Evolutionary conservation across 495 filamentous ascomycete species (phyloP), one percentile per base, ranked within the genome.

Genomic region (Aspergillus heteromorphus): DNA sequence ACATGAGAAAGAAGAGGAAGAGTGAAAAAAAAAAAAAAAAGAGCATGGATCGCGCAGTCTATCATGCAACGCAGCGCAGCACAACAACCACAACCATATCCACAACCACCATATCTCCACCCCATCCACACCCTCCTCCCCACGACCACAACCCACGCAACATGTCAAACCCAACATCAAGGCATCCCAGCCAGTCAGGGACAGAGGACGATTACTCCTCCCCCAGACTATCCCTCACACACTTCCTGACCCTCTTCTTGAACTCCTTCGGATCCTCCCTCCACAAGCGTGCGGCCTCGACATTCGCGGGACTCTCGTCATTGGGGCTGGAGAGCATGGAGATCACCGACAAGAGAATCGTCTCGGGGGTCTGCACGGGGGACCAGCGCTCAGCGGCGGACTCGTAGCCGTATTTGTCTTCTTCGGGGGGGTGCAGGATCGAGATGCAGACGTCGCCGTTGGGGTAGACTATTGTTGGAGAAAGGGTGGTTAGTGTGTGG

Each of bases 311-410:
- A 61, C 87, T 92, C 80, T 97, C 93, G 58, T 93, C 89, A 65
- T 97, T 98, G 25, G 95, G 93, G 59, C 87, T 87, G 47, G 86
- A 86, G 41, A 98, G 87, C 82, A 98, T 86, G 58, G 88, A 92
- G 64, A 98, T 95, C 13, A 96, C 90, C 51, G 87, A 92, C 8
- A 98, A 67, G 13, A 98, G 75, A 51, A 98, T 97, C 3, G 90
- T 92, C 73, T 97, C 95, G 42, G 95, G 95, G 1, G 88, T 92
- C 69, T 97, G 93, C 1, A 97, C 93, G n/a, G 93, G 93, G 19
- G 83, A 89, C 93, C 93, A 98, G 43, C 93, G 83, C 77, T 98
- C 93, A 27, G 83, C 77, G n/a, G 89, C 91, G 11, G 80, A 79
- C 68, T 97, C 95, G 70, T 98, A 98, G 20, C 93, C 92, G 71